Evolutionary conservation across 352 stramenopile genomes (phyloP).

Genomic region (Globisporangium middletonii): DNA sequence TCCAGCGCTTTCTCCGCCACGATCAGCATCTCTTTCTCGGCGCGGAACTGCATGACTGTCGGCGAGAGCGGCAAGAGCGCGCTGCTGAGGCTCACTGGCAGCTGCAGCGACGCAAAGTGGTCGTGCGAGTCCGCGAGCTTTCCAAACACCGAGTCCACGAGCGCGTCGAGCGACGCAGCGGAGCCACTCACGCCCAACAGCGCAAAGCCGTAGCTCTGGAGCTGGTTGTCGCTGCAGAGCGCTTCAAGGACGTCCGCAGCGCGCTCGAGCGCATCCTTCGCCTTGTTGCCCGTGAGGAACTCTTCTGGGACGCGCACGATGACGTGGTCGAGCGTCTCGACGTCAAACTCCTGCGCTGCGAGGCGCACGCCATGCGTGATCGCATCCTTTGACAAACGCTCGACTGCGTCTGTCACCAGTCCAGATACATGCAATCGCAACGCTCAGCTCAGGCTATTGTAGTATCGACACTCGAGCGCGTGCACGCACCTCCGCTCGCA

Average conservation of each 20-base stretch:
- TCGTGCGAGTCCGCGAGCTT: slow-evolving; percentile 34
- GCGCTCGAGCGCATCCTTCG: slow-evolving; percentile 27
- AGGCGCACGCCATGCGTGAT: slow-evolving; percentile 46
- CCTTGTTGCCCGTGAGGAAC: slow-evolving; percentile 15
- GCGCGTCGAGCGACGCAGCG: slow-evolving; percentile 20
- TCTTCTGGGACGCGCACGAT: slow-evolving; percentile 58
- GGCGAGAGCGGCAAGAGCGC: slow-evolving; percentile 27
- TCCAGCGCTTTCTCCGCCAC: slow-evolving; percentile 66
- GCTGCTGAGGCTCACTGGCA: slow-evolving; percentile 38
- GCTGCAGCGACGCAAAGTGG: slow-evolving; percentile 60
- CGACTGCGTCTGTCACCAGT: slow-evolving; percentile 17
- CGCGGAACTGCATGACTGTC: slow-evolving; percentile 31
- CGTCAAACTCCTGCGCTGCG: slow-evolving; percentile 37
- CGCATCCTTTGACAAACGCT: slow-evolving; percentile 29
- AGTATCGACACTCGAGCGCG: too few relatives aligned
- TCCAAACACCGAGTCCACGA: slow-evolving; percentile 41
- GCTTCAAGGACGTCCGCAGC: slow-evolving; percentile 33
- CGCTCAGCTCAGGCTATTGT: neutral
- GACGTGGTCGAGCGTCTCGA: slow-evolving; percentile 65
- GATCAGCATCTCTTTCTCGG: slow-evolving; percentile 40
- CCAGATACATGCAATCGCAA: too few relatives aligned
- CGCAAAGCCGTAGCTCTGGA: slow-evolving; percentile 66
- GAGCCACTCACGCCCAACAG: slow-evolving; percentile 13
- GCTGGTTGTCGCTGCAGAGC: slow-evolving; percentile 32
- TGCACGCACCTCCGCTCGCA: slow-evolving; percentile 13